Conservation (phyloP, 345 rosid species). For the Gossypium ekmanianum region DNA sequence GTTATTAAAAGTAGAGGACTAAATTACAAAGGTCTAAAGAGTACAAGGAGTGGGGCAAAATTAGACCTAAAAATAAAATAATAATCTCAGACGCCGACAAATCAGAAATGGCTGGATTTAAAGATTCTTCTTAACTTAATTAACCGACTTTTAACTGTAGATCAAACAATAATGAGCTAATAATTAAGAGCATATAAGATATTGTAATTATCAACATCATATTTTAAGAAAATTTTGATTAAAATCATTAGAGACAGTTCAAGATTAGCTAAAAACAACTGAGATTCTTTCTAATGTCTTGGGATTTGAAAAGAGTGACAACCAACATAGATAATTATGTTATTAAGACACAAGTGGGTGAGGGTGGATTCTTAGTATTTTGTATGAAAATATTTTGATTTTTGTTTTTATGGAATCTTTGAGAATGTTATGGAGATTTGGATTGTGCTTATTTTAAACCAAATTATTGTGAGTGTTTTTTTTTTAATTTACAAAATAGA, state of each 20-base stretch:
- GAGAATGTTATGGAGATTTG: neutral
- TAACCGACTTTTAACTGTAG: conserved; percentile 31
- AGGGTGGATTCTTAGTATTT: neutral
- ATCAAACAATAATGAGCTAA: neutral
- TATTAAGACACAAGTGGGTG: conserved; percentile 21
- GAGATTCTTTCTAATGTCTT: conserved; percentile 30
- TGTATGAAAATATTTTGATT: neutral
- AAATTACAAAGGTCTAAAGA: too few relatives aligned
- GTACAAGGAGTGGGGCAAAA: too few relatives aligned
- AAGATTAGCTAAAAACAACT: conserved; percentile 30
- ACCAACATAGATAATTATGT: conserved; percentile 35
- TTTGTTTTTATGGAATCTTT: neutral
- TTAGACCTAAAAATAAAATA: neutral
- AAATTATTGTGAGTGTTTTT: neutral
- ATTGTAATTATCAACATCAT: neutral
- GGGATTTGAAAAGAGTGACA: conserved; percentile 47
- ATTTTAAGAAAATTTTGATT: neutral
- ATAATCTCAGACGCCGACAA: conserved; percentile 41
- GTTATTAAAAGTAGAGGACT: too few relatives aligned
- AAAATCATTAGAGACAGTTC: conserved; percentile 21
- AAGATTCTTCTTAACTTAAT: conserved; percentile 26
- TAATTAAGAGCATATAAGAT: conserved; percentile 16
- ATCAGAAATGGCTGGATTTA: conserved; percentile 39
- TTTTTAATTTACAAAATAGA: neutral
- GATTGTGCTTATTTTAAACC: neutral